Evolutionary conservation across 176 grass and related monocot genomes (phyloP).

Genomic region (Poa pratensis): DNA sequence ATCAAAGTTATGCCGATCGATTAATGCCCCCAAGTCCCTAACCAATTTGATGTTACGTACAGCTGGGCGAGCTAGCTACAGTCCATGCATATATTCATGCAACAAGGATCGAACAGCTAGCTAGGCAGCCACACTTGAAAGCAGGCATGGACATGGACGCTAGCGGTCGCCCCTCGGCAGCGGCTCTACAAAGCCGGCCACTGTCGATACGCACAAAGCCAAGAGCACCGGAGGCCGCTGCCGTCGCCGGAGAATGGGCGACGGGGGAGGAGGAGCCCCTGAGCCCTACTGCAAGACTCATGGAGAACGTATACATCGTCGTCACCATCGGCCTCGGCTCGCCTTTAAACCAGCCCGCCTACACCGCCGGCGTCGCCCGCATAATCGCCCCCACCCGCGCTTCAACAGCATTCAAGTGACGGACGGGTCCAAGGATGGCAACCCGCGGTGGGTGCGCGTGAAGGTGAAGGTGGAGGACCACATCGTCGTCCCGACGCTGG

Average conservation of each 20-base stretch:
- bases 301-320: constrained; percentile 69
- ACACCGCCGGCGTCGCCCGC: constrained; percentile 35
- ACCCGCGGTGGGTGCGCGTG: constrained; percentile 49
- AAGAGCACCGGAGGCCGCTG: neutral
- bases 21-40: too few relatives aligned
- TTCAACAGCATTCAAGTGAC: constrained; percentile 37
- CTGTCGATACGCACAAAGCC: neutral
- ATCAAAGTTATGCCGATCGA: too few relatives aligned
- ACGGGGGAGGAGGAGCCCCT: constrained; percentile 49
- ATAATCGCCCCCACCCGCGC: too few relatives aligned
- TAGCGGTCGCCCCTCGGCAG: neutral
- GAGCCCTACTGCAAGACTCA: constrained; percentile 52
- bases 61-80: too few relatives aligned
- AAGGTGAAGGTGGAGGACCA: constrained; percentile 61
- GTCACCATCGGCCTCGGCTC: constrained; percentile 49
- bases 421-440: constrained; percentile 24
- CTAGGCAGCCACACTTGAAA: too few relatives aligned
- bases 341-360: constrained; percentile 37
- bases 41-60: too few relatives aligned
- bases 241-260: too few relatives aligned
- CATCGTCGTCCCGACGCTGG: constrained; percentile 58
- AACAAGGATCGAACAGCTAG: too few relatives aligned
- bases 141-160: neutral
- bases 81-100: too few relatives aligned
- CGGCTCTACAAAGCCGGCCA: constrained; percentile 23